Evolutionary conservation across 2,329 filamentous ascomycete genomes (phyloP), one percentile per base, ranked within the genome.

Genomic region (Dryadomyces quercivorus): DNA sequence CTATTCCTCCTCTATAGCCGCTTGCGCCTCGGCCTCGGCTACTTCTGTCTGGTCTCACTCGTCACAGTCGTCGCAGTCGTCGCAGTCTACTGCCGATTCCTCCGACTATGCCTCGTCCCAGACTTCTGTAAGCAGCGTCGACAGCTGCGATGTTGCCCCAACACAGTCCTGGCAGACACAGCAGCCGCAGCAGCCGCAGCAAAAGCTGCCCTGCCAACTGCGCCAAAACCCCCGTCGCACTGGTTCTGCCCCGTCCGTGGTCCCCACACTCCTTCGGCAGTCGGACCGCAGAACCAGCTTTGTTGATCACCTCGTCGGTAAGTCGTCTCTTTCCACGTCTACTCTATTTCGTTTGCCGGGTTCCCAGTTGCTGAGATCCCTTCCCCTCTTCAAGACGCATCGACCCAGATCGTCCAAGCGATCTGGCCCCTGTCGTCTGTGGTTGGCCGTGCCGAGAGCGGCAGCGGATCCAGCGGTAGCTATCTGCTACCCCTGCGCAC

Each of bases 271-370:
- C 60, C 77, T 91, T 59, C 85, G 91, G 64, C 91, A 96, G 74
- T 82, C 83, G 65, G 90, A 96, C 72, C 87, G 91, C 67, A 95
- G 95, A 76, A 81, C 88, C 67, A 91, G 86, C 71, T 96, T 97
- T 67, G 92, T 97, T 71, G 91, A 96, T 71, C 93, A 85, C 70
- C 88, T 96, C 69, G 91, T 96, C 75, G 92, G 92, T 96, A 89
- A 88, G 92, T 68, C 36, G 16, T 44, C 34, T 52, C 1, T 44
- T 21, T 21, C 1, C 40, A 26, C 12, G 20, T 52, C 5, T n/a
- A n/a, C n/a, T n/a, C 7, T 34, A 4, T 13, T 5, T 31, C 21
- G n/a, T 18, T 51, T 45, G 9, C 18, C 3, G 13, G 13, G 18
- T 2, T 45, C 10, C 10, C 5, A 12, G n/a, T 20, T 45, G 26